Conservation (phyloP, 2,329 filamentous ascomycete genomes). For the Ascochyta rabiei region DNA sequence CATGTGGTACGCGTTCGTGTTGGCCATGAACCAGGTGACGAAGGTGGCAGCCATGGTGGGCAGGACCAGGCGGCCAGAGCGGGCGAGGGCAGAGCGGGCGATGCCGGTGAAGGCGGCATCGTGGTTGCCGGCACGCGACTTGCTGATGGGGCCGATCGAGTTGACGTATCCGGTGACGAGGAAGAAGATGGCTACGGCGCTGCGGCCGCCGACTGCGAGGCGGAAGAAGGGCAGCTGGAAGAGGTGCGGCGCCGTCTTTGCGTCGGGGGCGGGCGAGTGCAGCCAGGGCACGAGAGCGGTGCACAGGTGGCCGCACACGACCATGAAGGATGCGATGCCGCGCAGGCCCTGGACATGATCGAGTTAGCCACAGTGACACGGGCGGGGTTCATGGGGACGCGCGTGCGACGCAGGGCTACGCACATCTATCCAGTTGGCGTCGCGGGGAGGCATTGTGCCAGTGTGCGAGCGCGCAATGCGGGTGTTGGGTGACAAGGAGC, state of each 20-base stretch:
- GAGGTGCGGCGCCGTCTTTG: slow-evolving; percentile 55
- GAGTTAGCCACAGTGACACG: slow-evolving; percentile 32
- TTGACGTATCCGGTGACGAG: slow-evolving; percentile 70
- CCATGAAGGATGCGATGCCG: slow-evolving; percentile 51
- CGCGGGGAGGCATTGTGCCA: slow-evolving; percentile 42
- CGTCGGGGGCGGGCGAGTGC: slow-evolving; percentile 48
- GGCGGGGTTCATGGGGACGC: neutral
- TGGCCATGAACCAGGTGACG: slow-evolving; percentile 61
- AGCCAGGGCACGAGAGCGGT: slow-evolving; percentile 51
- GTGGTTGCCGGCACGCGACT: slow-evolving; percentile 60
- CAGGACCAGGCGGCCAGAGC: slow-evolving; percentile 63
- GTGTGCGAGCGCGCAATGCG: neutral
- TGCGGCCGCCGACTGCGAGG: slow-evolving; percentile 60
- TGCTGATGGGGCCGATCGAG: slow-evolving; percentile 64
- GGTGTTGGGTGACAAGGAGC: slow-evolving; percentile 3
- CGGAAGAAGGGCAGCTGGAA: slow-evolving; percentile 66
- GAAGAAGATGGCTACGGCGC: slow-evolving; percentile 48
- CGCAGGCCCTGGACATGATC: slow-evolving; percentile 46
- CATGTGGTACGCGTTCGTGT: slow-evolving; percentile 63
- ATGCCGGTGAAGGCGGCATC: slow-evolving; percentile 61
- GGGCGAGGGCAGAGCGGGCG: slow-evolving; percentile 63
- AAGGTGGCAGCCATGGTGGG: slow-evolving; percentile 62
- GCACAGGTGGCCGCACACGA: slow-evolving; percentile 52
- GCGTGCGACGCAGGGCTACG: slow-evolving; percentile 22
- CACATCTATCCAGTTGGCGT: slow-evolving; percentile 50